Evolutionary conservation across 1,139 yeast genomes (phyloP), one percentile per base, ranked within the genome.

Genomic region (Kodamaea sp.): DNA sequence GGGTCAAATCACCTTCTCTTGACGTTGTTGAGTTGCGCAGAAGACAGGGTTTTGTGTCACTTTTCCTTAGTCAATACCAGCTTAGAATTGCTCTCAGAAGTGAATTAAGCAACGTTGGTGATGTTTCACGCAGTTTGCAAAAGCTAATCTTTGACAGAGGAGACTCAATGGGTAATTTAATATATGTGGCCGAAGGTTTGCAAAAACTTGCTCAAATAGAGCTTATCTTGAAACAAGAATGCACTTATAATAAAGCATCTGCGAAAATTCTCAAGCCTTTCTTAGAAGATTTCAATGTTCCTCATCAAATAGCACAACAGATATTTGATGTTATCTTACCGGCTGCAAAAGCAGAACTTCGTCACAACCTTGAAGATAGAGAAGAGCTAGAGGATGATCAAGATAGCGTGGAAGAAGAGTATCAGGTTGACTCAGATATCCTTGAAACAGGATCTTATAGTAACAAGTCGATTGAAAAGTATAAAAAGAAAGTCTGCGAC

Each of bases 1-100:
- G 97, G 97, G 62, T 92, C 3, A 73, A 86, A 15, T 81, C 90
- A 0, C 99, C 99, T 0, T 72, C 86, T 0, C 68, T 84, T 5
- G 76, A 83, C 49, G 50, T 76, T 0, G 52, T 55, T 0, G 84
- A 77, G 44, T 79, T 92, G 20, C 58, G 60, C 22, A 52, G 58
- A 12, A 70, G 99, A 26, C 95, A 87, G 44, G 65, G 67, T 7
- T 66, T 80, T 34, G 94, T 90, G 0, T 58, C 65, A 8, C 57
- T 74, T 9, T 81, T 89, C 47, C 47, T 68, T 8, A 58, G 63
- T 2, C 65, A 78, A 41, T 54, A 59, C 0, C 48, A 55, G 0
- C 55, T 79, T 33, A 60, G 72, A 2, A 41, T 61, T 0, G 49
- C 58, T 7, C 48, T 62, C 7, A 46, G 68, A 25, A 38, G 43